A percentile compares a stretch with the other conserved stretches of the same genome.
Conservation (phyloP, 73 alveolate species). For the Paramecium octaurelia region DNA sequence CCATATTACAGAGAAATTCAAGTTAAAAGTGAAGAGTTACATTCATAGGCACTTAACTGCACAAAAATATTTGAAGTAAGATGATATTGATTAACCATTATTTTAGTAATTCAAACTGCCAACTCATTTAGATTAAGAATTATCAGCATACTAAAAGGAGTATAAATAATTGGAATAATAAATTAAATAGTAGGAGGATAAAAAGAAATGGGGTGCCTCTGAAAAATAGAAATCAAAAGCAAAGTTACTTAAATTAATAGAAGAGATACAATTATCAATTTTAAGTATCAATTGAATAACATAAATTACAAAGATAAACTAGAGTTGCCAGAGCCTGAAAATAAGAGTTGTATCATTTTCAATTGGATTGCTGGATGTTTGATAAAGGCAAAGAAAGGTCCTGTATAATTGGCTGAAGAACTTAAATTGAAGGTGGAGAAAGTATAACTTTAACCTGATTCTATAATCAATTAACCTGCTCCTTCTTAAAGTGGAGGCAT, state of each 20-base stretch:
- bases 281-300: not conserved
- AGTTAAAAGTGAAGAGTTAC: not conserved
- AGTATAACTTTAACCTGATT: not conserved
- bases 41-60: not conserved
- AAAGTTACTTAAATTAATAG: not conserved
- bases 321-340: not conserved
- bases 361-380: slow-evolving; percentile 43
- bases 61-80: not conserved
- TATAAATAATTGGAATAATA: not conserved
- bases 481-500: not conserved
- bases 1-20: not conserved
- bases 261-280: not conserved
- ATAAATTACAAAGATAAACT: not conserved
- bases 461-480: not conserved
- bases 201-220: not conserved
- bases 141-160: not conserved
- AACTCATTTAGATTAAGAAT: not conserved
- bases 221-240: not conserved
- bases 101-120: not conserved
- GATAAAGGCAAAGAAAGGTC: not conserved
- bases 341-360: not conserved
- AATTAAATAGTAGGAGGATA: not conserved
- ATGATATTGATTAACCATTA: not conserved
- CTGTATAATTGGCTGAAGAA: not conserved
- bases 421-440: not conserved